Evolutionary conservation across 2,329 filamentous ascomycete genomes (phyloP).

Genomic region (Pseudogymnoascus sp.): DNA sequence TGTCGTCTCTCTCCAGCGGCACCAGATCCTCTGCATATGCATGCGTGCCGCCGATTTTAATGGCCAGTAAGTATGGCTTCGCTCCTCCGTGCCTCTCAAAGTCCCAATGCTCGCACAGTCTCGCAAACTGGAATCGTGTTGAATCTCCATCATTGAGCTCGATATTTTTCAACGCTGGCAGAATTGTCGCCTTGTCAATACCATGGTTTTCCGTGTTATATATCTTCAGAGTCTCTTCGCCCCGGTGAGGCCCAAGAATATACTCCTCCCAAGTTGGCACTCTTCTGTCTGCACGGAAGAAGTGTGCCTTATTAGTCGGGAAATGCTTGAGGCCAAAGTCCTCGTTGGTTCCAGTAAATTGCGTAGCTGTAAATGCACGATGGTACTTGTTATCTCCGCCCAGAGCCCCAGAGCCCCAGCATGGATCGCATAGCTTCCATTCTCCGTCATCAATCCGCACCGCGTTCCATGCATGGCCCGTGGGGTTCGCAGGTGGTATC

Average conservation of each 20-base stretch:
- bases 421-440: constrained; percentile 88
- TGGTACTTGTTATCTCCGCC: constrained; percentile 49
- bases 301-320: constrained; percentile 56
- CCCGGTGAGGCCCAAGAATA: constrained; percentile 49
- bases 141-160: constrained; percentile 41
- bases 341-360: constrained; percentile 59
- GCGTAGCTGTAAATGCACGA: constrained; percentile 55
- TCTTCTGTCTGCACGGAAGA: constrained; percentile 67
- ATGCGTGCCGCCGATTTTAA: constrained; percentile 57
- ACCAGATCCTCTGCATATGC: constrained; percentile 51
- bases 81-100: constrained; percentile 58
- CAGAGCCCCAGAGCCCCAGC: constrained; percentile 82
- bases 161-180: constrained; percentile 52
- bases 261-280: constrained; percentile 74
- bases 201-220: constrained; percentile 42
- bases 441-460: constrained; percentile 76
- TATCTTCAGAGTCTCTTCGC: constrained; percentile 38
- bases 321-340: constrained; percentile 77
- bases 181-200: constrained; percentile 48
- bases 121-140: constrained; percentile 72
- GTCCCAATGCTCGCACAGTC: constrained; percentile 76
- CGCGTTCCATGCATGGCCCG: constrained; percentile 85
- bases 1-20: constrained; percentile 68
- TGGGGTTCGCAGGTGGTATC: constrained; percentile 52
- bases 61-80: constrained; percentile 58